Evolutionary conservation across 805 yeast species (phyloP).

Genomic region (Metahyphopichia silvanorum): DNA sequence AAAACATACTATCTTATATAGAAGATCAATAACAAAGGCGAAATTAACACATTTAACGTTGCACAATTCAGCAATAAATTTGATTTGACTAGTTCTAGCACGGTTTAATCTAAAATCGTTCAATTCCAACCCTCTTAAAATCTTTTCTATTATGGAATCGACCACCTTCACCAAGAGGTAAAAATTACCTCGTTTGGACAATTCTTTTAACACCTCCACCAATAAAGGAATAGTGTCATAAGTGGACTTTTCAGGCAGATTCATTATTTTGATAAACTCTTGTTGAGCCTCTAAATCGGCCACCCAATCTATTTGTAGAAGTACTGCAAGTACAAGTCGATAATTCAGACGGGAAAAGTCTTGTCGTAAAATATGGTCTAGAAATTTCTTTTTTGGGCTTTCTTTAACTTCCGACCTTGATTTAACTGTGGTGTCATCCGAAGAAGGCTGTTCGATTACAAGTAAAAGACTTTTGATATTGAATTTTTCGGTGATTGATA

Average conservation of each 20-base stretch:
- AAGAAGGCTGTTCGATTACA: constrained; percentile 53
- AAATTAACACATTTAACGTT: constrained; percentile 46
- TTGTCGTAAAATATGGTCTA: constrained; percentile 41
- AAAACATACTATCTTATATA: constrained; percentile 55
- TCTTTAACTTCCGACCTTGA: constrained; percentile 18
- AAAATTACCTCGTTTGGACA: constrained; percentile 29
- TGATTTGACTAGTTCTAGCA: constrained; percentile 57
- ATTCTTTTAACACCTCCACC: constrained; percentile 41
- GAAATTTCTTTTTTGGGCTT: constrained; percentile 34
- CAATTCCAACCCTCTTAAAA: constrained; percentile 61
- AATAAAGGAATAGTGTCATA: constrained; percentile 53
- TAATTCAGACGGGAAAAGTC: constrained; percentile 42
- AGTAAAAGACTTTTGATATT: constrained; percentile 56
- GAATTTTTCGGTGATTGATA: constrained; percentile 54
- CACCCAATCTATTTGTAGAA: constrained; percentile 47
- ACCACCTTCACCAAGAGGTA: constrained; percentile 45
- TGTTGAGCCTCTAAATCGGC: constrained; percentile 33
- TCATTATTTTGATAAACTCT: constrained; percentile 40
- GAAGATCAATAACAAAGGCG: constrained; percentile 45
- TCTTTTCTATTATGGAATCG: constrained; percentile 64
- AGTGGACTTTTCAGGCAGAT: constrained; percentile 58
- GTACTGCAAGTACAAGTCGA: constrained; percentile 16
- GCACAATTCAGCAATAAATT: constrained; percentile 57
- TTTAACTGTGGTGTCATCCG: constrained; percentile 15
- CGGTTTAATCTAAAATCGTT: constrained; percentile 60